phyloP scores from a whole-genome alignment of 768 basidiomycete genomes.

The Tricholoma sp. region DNA sequence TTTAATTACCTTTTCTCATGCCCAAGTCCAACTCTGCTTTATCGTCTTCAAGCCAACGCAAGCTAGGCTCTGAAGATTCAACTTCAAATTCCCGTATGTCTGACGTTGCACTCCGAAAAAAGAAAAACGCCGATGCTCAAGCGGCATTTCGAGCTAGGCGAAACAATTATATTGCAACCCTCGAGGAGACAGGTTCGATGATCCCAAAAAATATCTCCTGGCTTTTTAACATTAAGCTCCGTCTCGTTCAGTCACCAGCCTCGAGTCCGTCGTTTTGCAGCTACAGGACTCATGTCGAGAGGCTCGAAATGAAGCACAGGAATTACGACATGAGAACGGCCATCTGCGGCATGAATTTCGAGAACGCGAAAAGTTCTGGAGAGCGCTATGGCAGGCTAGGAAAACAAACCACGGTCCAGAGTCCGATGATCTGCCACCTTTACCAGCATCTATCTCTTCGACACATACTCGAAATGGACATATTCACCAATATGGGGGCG shows the following conservation, averaged over 20 bases:
- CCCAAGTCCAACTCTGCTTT: slow-evolving; percentile 34
- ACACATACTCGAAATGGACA: slow-evolving; percentile 28
- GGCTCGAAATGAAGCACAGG: slow-evolving; percentile 53
- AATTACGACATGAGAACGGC: slow-evolving; percentile 60
- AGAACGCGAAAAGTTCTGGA: slow-evolving; percentile 74
- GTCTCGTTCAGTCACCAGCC: slow-evolving; percentile 57
- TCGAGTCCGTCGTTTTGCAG: slow-evolving; percentile 80
- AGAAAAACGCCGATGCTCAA: slow-evolving; percentile 89
- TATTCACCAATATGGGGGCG: slow-evolving; percentile 29
- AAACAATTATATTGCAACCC: slow-evolving; percentile 82
- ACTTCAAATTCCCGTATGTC: slow-evolving; percentile 41
- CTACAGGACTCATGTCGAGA: slow-evolving; percentile 79
- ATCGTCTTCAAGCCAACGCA: slow-evolving; percentile 25
- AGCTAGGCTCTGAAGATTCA: slow-evolving; percentile 30
- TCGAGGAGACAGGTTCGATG: slow-evolving; percentile 69
- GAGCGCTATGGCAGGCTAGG: slow-evolving; percentile 60
- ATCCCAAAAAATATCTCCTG: background rate
- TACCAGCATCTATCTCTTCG: slow-evolving; percentile 40
- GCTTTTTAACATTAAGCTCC: slow-evolving; percentile 15
- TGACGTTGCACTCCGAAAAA: slow-evolving; percentile 72
- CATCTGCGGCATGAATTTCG: slow-evolving; percentile 59
- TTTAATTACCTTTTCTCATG: slow-evolving; percentile 28
- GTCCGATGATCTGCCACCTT: slow-evolving; percentile 45
- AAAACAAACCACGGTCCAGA: slow-evolving; percentile 51
- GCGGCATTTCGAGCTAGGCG: slow-evolving; percentile 78